These are phyloP conservation scores for Leucocoprinus sp. DNA, from an alignment of 768 basidiomycete species.

Conservation along the genomic window DNA sequence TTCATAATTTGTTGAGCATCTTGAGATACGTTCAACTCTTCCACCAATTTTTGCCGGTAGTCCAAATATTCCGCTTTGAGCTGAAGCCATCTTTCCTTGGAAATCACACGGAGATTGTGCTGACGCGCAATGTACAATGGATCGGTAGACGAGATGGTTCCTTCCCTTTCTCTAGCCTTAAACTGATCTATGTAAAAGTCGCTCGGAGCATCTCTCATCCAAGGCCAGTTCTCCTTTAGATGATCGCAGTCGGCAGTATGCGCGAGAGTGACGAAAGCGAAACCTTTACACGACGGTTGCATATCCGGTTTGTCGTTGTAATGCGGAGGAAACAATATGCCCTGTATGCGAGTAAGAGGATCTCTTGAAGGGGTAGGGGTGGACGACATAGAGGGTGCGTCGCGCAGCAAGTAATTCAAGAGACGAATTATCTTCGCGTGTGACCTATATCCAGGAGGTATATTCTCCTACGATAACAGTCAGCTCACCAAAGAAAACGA, in stretches of 20 bases:
- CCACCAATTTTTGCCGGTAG: constrained; percentile 48
- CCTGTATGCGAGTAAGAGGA: constrained; percentile 32
- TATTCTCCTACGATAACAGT: constrained; percentile 50
- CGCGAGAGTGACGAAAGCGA: constrained; percentile 59
- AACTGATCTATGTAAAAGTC: not conserved
- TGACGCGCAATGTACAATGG: constrained; percentile 34
- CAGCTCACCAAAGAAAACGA: not conserved
- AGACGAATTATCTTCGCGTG: constrained; percentile 44
- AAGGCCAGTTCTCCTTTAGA: constrained; percentile 52
- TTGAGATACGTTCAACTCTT: constrained; percentile 31
- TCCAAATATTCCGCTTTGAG: constrained; percentile 64
- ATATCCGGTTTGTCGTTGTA: constrained; percentile 51
- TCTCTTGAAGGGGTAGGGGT: not conserved
- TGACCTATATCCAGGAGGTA: constrained; percentile 47
- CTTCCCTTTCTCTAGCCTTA: not conserved
- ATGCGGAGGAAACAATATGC: constrained; percentile 51
- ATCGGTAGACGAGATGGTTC: not conserved
- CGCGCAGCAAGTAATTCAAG: constrained; percentile 26
- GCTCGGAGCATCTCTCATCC: constrained; percentile 26
- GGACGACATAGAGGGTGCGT: constrained; percentile 8
- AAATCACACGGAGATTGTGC: constrained; percentile 51
- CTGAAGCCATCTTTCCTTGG: constrained; percentile 53
- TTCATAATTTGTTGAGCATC: constrained; percentile 18
- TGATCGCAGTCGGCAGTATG: constrained; percentile 28
- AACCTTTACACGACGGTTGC: constrained; percentile 60